Base-by-base conservation (phyloP, 108 stramenopile species). In the Skeletonema tropicum region DNA sequence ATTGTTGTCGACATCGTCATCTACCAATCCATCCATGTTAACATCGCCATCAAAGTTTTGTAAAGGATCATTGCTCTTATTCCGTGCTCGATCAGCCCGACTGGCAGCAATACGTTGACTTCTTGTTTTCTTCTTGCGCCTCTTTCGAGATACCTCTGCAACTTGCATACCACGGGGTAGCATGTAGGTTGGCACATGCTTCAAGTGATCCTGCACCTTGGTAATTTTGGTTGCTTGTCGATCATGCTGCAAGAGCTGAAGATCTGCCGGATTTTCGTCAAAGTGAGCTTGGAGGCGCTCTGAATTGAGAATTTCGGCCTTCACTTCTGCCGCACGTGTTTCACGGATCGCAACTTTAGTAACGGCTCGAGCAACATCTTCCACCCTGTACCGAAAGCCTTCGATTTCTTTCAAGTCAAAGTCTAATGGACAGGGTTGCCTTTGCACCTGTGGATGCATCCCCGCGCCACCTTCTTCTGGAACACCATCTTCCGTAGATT, bases 341-440 rank as follows among this genome's bases (percentile, higher is more conserved):
- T 99, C 98, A 25, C 84, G 70, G 31, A 99, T 86, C 9, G 93
- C 86, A 7, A 86, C 85, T 52, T 77, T 84, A 0, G 98, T 99
- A 21, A 99, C 97, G 17, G 96, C 90, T 6, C 96, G 85, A 15
- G 80, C 68, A 15, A 97, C 94, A 76, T 98, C 98, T 73, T 98
- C 97, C 30, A 99, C 98, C 33, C 99, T 86, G 75, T 99, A 99
- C 2, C 99, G 86, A 73, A 99, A 99, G 8, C 95, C 92, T 71
- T 98, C 97, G 33, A 98, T 90, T 79, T 99, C 99, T 1, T 77
- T 83, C 73, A 94, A 68, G 80, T 98, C 95, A 79, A 99, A 98
- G 63, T 96, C 96, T 42, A 99, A 79, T 6, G 95, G 96, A 49
- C 93, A 86, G 2, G 99, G 99, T 79, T 99, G 99, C 21, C 76